A percentile compares a stretch with the other conserved stretches of the same genome.
Conservation (phyloP, 2,329 filamentous ascomycete species). For the Phyllosticta ampelicida region DNA sequence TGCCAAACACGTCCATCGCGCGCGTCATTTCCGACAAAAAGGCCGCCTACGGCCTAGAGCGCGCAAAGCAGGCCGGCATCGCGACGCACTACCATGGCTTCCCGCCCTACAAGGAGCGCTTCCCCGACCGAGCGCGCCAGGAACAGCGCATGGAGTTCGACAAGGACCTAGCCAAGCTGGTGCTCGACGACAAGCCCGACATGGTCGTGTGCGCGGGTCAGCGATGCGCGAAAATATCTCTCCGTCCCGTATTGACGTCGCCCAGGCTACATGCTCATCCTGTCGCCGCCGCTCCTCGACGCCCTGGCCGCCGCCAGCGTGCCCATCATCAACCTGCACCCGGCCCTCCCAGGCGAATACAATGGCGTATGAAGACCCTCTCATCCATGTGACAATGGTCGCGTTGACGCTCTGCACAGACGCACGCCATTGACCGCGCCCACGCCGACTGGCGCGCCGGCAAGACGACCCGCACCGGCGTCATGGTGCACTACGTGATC, state of each 20-base stretch:
- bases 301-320: constrained; percentile 53
- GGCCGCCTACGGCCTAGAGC: constrained; percentile 52
- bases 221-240: background rate
- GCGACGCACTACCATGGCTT: constrained; percentile 75
- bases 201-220: constrained; percentile 56
- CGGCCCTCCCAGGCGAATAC: constrained; percentile 61
- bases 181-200: constrained; percentile 56
- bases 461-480: constrained; percentile 57
- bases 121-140: constrained; percentile 42
- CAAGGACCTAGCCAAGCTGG: constrained; percentile 56
- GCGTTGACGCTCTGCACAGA: background rate
- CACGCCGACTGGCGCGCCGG: constrained; percentile 62
- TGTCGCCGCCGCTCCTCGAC: constrained; percentile 57
- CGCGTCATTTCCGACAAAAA: constrained; percentile 51
- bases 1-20: constrained; percentile 44
- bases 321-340: constrained; percentile 73
- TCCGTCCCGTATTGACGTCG: background rate
- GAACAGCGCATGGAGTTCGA: constrained; percentile 56
- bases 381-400: no score
- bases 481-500: constrained; percentile 81
- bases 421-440: constrained; percentile 66
- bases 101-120: constrained; percentile 60
- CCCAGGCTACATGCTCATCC: constrained; percentile 73
- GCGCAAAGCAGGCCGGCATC: constrained; percentile 51
- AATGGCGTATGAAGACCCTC: constrained; percentile 44